Percentiles rank a stretch among this genome's conserved stretches.
Evolutionary conservation across 1,284 basidiomycete species (phyloP).

Genomic region (Cryptococcus amylolentus): DNA sequence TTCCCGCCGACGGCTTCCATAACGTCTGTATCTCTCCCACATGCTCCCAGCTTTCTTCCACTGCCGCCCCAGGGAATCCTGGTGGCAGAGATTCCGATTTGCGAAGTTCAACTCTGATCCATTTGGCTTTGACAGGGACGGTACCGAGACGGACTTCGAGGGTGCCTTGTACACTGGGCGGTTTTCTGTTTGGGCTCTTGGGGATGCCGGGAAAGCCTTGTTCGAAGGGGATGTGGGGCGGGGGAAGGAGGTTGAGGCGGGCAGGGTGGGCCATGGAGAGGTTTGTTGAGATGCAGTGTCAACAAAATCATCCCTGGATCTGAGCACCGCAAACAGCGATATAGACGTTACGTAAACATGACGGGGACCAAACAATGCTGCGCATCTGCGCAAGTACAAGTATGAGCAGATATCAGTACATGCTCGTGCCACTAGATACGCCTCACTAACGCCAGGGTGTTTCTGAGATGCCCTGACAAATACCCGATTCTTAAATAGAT

Average conservation of each 20-base stretch:
- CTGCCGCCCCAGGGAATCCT: conserved; percentile 50
- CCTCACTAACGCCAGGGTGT: too few species aligned
- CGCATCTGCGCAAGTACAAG: too few species aligned
- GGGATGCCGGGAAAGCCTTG: conserved; percentile 48
- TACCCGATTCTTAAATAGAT: too few species aligned
- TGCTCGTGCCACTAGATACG: too few species aligned
- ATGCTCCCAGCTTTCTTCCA: conserved; percentile 50
- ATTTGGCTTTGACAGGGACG: conserved; percentile 79
- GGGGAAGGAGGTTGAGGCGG: conserved; percentile 42
- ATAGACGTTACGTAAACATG: too few species aligned
- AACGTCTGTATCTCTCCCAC: conserved; percentile 42
- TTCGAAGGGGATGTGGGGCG: conserved; percentile 47
- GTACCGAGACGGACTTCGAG: conserved; percentile 70
- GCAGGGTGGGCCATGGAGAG: conserved; percentile 31
- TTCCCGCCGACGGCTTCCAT: conserved; percentile 38
- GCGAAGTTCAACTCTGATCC: conserved; percentile 79
- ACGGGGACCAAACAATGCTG: too few species aligned
- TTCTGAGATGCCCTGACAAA: too few species aligned
- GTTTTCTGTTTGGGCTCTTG: conserved; percentile 23
- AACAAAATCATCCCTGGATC: too few species aligned
- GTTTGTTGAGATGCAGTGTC: too few species aligned
- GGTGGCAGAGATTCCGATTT: conserved; percentile 65
- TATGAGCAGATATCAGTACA: too few species aligned
- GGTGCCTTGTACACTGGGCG: conserved; percentile 51
- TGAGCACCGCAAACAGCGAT: too few species aligned